Percentiles rank a stretch among this genome's conserved stretches.
These are phyloP conservation scores for Fraxinus velutina DNA, from an alignment of 305 asterid species.

Conservation along the genomic window DNA sequence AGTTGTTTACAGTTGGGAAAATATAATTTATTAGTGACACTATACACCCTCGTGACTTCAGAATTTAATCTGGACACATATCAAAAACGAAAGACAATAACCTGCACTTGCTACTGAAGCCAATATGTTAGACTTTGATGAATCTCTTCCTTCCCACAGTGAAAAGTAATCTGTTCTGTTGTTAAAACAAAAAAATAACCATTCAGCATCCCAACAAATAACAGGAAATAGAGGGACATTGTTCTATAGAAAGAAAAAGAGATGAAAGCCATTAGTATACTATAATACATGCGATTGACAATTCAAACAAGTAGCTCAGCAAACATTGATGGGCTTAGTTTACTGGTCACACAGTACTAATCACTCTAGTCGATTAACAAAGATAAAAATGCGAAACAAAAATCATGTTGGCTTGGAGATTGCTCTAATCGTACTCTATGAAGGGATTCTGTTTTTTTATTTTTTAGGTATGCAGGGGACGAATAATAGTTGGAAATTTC, in stretches of 20 bases:
- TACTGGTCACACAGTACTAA: not conserved
- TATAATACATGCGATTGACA: not conserved
- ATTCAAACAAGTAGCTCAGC: not conserved
- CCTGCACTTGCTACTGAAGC: conserved; percentile 69
- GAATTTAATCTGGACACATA: not conserved
- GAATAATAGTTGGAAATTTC: not conserved
- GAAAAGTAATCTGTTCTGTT: conserved; percentile 44
- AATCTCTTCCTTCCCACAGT: conserved; percentile 38
- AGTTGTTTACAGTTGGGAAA: conserved; percentile 3
- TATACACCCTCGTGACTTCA: not conserved
- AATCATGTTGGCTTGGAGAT: not conserved
- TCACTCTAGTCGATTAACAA: not conserved
- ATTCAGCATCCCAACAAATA: conserved; percentile 19
- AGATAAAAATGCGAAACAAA: not conserved
- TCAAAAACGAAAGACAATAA: conserved; percentile 7
- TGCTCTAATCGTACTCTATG: not conserved
- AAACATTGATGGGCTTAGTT: not conserved
- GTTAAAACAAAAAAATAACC: conserved; percentile 15
- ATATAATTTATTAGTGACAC: conserved; percentile 11
- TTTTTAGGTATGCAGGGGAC: not conserved
- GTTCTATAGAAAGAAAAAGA: not conserved
- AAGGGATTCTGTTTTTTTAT: not conserved
- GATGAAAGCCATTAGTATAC: not conserved
- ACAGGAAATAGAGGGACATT: not conserved
- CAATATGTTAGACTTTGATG: conserved; percentile 30